A percentile compares a stretch with the other conserved stretches of the same genome.
Evolutionary conservation across 1,139 yeast species (phyloP).

Genomic region (Scheffersomyces quercinus): DNA sequence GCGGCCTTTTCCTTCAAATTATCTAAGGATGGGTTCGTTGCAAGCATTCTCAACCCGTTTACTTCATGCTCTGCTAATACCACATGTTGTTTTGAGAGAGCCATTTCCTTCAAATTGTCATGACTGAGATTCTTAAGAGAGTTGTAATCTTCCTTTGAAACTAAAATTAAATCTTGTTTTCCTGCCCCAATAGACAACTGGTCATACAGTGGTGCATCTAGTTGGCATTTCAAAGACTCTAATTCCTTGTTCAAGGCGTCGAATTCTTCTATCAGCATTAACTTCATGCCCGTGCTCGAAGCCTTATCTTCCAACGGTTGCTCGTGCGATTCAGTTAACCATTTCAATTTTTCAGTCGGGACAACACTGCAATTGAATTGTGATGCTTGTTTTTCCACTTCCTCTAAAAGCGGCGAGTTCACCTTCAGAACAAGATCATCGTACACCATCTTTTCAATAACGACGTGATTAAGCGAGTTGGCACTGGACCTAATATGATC

Average conservation of each 20-base stretch:
- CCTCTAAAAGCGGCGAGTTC: background rate
- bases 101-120: background rate
- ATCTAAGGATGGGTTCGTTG: background rate
- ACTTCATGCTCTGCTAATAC: background rate
- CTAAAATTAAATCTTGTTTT: slow-evolving; percentile 12
- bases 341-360: slow-evolving; percentile 12
- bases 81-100: background rate
- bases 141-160: background rate
- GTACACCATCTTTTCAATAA: slow-evolving; percentile 17
- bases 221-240: slow-evolving; percentile 10
- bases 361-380: slow-evolving; percentile 8
- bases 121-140: background rate
- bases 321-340: slow-evolving; percentile 6
- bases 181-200: slow-evolving; percentile 21
- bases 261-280: slow-evolving; percentile 15
- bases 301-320: slow-evolving; percentile 25
- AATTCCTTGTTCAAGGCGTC: slow-evolving; percentile 8
- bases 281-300: slow-evolving; percentile 9
- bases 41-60: background rate
- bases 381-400: background rate
- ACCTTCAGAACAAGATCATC: slow-evolving; percentile 2
- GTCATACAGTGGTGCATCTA: slow-evolving; percentile 20
- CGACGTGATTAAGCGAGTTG: slow-evolving; percentile 11
- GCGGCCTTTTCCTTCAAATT: slow-evolving; percentile 2
- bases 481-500: slow-evolving; percentile 22